Conservation (phyloP, 352 stramenopile species). For the Phytophthora fragariae region DNA sequence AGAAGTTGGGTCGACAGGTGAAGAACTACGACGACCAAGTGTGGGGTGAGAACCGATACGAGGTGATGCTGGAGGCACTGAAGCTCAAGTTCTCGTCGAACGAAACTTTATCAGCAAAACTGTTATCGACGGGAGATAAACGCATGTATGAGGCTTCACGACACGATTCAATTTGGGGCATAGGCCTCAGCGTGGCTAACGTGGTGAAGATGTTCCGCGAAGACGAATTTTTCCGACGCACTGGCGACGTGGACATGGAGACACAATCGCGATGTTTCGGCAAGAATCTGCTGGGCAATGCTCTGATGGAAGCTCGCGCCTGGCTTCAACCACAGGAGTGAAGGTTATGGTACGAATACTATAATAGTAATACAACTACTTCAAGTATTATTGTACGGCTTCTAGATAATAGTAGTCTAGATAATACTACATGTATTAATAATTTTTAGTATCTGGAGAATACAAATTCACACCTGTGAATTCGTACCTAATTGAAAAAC, state of each 20-base stretch:
- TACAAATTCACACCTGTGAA: neutral
- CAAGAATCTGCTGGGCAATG: constrained; percentile 61
- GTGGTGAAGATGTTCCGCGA: constrained; percentile 53
- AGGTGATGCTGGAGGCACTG: constrained; percentile 64
- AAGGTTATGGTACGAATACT: neutral
- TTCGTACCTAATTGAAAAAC: neutral
- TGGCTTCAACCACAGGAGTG: constrained; percentile 47
- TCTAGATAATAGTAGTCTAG: too few relatives aligned
- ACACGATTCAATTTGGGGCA: constrained; percentile 66
- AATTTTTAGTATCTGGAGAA: too few relatives aligned
- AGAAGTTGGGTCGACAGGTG: constrained; percentile 48
- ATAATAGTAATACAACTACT: too few relatives aligned
- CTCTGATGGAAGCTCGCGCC: constrained; percentile 58
- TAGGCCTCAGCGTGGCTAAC: constrained; percentile 52
- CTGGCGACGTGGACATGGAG: constrained; percentile 44
- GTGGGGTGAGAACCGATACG: constrained; percentile 51
- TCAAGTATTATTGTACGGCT: too few relatives aligned
- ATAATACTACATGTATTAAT: too few relatives aligned
- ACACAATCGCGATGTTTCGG: constrained; percentile 52
- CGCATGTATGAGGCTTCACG: constrained; percentile 63
- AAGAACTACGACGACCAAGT: constrained; percentile 59
- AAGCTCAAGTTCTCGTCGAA: constrained; percentile 67
- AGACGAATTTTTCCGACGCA: constrained; percentile 41
- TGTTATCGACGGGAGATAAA: constrained; percentile 58
- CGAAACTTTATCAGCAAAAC: constrained; percentile 35